A percentile compares a stretch with the other conserved stretches of the same genome.
These are phyloP conservation scores for Phialocephala subalpina DNA, from an alignment of 2,329 filamentous ascomycete genomes.

Conservation along the genomic window DNA sequence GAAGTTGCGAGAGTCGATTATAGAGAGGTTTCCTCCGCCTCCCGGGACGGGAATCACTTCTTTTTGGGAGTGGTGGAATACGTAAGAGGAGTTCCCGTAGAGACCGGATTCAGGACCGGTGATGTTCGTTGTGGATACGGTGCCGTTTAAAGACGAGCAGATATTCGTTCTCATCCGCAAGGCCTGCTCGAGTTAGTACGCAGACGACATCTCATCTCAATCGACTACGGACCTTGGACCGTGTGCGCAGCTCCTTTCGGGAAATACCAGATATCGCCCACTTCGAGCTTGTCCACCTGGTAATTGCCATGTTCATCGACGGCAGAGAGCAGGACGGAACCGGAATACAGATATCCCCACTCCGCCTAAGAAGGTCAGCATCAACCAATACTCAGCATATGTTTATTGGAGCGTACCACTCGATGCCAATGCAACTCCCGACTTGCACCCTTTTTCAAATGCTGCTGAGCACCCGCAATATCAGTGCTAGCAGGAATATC, in stretches of 20 bases:
- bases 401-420: conserved; percentile 56
- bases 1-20: conserved; percentile 73
- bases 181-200: conserved; percentile 42
- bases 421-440: conserved; percentile 74
- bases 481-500: conserved; percentile 72
- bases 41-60: conserved; percentile 56
- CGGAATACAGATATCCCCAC: conserved; percentile 70
- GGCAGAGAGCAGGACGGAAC: conserved; percentile 64
- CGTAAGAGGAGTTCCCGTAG: conserved; percentile 65
- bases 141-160: conserved; percentile 70
- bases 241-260: conserved; percentile 71
- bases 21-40: conserved; percentile 66
- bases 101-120: conserved; percentile 54
- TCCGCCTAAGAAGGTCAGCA: conserved; percentile 57
- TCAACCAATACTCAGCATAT: neutral
- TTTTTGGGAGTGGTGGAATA: conserved; percentile 63
- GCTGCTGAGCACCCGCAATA: conserved; percentile 73
- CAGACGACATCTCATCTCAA: neutral
- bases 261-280: conserved; percentile 74
- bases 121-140: conserved; percentile 53
- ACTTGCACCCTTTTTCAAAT: conserved; percentile 70
- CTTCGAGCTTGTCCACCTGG: conserved; percentile 61
- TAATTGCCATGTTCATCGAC: conserved; percentile 68
- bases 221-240: conserved; percentile 54
- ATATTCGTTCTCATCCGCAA: conserved; percentile 73